Percentiles rank a stretch among this genome's conserved stretches.
Evolutionary conservation across 192 early-diverging fungal species (phyloP).

Genomic region (Spizellomyces sp.): DNA sequence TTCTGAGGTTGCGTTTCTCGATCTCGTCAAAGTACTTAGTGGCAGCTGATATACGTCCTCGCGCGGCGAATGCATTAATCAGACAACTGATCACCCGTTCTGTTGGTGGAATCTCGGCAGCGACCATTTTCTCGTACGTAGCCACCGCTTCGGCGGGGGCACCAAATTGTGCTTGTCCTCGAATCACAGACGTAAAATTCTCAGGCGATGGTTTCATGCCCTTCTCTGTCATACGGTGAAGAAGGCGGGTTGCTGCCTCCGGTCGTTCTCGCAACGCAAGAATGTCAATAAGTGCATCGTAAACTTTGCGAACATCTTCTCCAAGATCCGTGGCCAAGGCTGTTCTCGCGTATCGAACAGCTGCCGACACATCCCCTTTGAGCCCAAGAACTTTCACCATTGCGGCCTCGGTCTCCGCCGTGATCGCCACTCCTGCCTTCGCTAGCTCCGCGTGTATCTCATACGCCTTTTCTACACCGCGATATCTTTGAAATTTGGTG

Average conservation of each 20-base stretch:
- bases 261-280: neutral
- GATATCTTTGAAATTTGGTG: neutral
- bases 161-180: neutral
- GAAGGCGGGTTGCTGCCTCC: slow-evolving; percentile 11
- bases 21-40: slow-evolving; percentile 31
- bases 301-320: neutral
- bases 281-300: slow-evolving; percentile 8
- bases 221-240: neutral
- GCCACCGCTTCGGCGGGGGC: slow-evolving; percentile 4
- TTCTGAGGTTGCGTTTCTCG: neutral
- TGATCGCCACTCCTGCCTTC: neutral
- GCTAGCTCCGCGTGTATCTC: neutral
- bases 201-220: slow-evolving; percentile 5
- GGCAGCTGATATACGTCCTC: slow-evolving; percentile 12
- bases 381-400: neutral
- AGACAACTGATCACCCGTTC: neutral
- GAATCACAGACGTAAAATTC: slow-evolving; percentile 13
- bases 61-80: slow-evolving; percentile 12
- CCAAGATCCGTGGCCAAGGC: neutral
- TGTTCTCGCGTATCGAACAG: slow-evolving; percentile 7
- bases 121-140: slow-evolving; percentile 13
- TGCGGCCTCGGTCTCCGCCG: neutral
- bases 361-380: neutral
- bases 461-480: neutral
- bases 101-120: slow-evolving; percentile 9